A percentile compares a stretch with the other conserved stretches of the same genome.
These are phyloP conservation scores for Bimuria novae-zelandiae DNA, from an alignment of 2,329 filamentous ascomycete genomes.

Conservation along the genomic window DNA sequence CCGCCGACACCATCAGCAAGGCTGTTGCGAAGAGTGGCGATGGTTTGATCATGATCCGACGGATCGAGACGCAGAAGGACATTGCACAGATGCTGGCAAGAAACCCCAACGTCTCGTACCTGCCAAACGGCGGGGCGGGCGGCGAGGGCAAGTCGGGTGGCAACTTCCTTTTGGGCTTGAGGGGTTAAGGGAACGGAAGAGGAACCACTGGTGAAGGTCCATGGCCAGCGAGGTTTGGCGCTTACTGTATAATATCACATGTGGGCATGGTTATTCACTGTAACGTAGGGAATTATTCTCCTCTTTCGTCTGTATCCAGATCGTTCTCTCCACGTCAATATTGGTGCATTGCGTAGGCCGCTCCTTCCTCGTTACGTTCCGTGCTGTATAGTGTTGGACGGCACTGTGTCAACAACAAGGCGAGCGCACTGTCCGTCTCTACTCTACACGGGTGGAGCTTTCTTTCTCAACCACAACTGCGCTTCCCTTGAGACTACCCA, in stretches of 20 bases:
- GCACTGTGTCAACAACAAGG: neutral
- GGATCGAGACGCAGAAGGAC: constrained; percentile 95
- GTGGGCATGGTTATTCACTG: constrained; percentile 30
- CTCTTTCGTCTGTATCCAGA: constrained; percentile 27
- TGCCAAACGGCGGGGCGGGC: constrained; percentile 70
- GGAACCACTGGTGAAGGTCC: constrained; percentile 19
- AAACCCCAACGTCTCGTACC: constrained; percentile 95
- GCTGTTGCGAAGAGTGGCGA: constrained; percentile 92
- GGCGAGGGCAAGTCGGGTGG: constrained; percentile 63
- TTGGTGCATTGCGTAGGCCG: neutral
- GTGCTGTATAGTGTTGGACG: neutral
- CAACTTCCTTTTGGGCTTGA: constrained; percentile 69
- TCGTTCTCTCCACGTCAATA: neutral
- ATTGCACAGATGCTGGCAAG: constrained; percentile 86
- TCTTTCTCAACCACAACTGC: neutral
- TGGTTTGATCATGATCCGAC: constrained; percentile 91
- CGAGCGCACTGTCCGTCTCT: neutral
- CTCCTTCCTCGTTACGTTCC: neutral
- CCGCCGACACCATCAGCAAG: constrained; percentile 91
- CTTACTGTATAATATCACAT: constrained; percentile 40
- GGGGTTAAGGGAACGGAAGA: constrained; percentile 43
- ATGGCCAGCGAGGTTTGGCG: constrained; percentile 28
- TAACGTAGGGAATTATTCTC: constrained; percentile 43
- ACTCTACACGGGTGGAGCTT: neutral
- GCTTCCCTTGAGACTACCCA: neutral